Conservation (phyloP, 2,329 filamentous ascomycete genomes). For the Arthrobotrys entomopaga region DNA sequence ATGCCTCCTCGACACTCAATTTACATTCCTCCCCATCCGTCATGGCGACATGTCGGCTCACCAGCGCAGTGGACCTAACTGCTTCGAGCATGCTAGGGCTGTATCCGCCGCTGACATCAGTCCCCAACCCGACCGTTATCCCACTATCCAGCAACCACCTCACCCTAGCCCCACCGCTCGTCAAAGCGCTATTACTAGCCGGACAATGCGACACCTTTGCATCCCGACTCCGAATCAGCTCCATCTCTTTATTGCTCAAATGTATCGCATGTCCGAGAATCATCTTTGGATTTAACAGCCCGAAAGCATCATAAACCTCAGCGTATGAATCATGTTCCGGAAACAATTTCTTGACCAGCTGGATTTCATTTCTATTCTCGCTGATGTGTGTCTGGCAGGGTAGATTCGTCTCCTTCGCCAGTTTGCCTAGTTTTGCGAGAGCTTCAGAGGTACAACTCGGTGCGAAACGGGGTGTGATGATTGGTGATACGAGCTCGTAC, state of each 20-base stretch:
- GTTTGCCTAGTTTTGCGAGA: constrained; percentile 71
- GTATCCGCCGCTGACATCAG: constrained; percentile 90
- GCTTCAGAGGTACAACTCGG: constrained; percentile 70
- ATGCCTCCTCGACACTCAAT: constrained; percentile 82
- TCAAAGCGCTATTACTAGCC: constrained; percentile 83
- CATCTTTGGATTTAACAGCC: constrained; percentile 76
- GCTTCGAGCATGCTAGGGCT: constrained; percentile 82
- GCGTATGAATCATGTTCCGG: constrained; percentile 74
- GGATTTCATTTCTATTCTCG: constrained; percentile 80
- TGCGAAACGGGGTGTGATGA: constrained; percentile 80
- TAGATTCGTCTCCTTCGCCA: constrained; percentile 72
- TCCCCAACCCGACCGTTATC: constrained; percentile 84
- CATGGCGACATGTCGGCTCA: constrained; percentile 77
- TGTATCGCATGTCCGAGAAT: constrained; percentile 89
- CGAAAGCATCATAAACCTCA: constrained; percentile 78
- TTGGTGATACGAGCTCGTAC: constrained; percentile 75
- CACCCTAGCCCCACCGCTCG: constrained; percentile 80
- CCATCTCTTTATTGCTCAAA: constrained; percentile 73
- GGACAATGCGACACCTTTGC: constrained; percentile 86
- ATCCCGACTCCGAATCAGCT: constrained; percentile 70
- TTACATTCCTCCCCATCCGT: constrained; percentile 68
- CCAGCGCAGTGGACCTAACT: constrained; percentile 81
- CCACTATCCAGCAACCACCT: constrained; percentile 78
- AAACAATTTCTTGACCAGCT: constrained; percentile 76
- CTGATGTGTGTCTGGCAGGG: constrained; percentile 89